Evolutionary conservation across 148 eudicot genomes (phyloP).

Genomic region (Nepenthes gracilis): DNA sequence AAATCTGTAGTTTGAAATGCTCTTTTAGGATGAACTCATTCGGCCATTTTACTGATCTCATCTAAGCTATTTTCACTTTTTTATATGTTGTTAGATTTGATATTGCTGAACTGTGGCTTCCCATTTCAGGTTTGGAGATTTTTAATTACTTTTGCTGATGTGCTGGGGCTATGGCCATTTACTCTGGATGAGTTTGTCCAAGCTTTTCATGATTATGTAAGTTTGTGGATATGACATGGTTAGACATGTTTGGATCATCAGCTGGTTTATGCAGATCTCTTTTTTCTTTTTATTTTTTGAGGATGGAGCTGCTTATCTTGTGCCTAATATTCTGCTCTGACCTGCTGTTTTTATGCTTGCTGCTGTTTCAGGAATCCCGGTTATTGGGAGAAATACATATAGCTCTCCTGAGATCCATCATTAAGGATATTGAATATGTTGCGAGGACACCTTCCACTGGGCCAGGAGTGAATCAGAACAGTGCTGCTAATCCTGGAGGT

Average conservation of each 20-base stretch:
- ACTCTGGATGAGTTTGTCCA: constrained; percentile 88
- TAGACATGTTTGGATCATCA: background rate
- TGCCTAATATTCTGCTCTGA: constrained; percentile 1
- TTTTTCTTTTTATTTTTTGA: background rate
- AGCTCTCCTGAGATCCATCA: constrained; percentile 53
- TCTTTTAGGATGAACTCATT: no score
- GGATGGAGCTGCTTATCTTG: background rate
- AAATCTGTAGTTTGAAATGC: no score
- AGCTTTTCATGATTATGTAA: constrained; percentile 91
- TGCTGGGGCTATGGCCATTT: constrained; percentile 91
- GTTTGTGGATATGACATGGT: constrained; percentile 8
- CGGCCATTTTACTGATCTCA: background rate
- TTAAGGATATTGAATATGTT: constrained; percentile 93
- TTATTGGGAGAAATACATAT: constrained; percentile 78
- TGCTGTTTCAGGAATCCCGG: constrained; percentile 57
- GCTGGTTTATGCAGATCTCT: background rate
- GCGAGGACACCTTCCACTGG: constrained; percentile 71
- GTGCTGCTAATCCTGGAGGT: constrained; percentile 57
- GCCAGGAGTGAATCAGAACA: constrained; percentile 43
- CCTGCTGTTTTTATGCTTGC: background rate
- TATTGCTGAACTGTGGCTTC: constrained; percentile 8
- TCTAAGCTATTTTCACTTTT: background rate
- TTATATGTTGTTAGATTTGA: background rate
- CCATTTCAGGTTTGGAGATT: constrained; percentile 77
- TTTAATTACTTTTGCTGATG: constrained; percentile 74